phyloP scores from a whole-genome alignment of 495 filamentous ascomycete species.

The Filosporella fistucella region DNA sequence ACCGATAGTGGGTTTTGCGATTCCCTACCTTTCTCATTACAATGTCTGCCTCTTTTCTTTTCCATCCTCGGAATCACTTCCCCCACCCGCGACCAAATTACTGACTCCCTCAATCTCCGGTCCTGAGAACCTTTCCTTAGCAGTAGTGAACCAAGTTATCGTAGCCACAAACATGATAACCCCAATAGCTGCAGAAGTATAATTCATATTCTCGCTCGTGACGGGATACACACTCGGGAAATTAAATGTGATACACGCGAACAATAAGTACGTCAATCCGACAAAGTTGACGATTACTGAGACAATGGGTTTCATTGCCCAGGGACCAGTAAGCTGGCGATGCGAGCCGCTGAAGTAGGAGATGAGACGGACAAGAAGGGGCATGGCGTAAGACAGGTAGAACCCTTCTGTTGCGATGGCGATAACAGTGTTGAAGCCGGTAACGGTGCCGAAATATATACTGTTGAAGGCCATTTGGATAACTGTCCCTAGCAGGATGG shows the following conservation, averaged over 20 bases:
- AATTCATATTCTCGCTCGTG: constrained; percentile 51
- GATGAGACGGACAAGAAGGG: constrained; percentile 45
- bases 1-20: no score
- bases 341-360: constrained; percentile 41
- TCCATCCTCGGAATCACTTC: neutral
- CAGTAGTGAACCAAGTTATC: constrained; percentile 50
- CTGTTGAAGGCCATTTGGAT: constrained; percentile 52
- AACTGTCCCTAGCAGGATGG: constrained; percentile 43
- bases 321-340: constrained; percentile 31
- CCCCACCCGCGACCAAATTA: neutral
- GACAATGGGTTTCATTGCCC: constrained; percentile 23
- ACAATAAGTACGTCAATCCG: constrained; percentile 48
- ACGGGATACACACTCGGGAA: constrained; percentile 49
- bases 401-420: constrained; percentile 54
- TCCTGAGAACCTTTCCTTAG: constrained; percentile 45
- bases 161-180: constrained; percentile 45
- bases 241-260: constrained; percentile 53
- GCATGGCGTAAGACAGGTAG: constrained; percentile 56
- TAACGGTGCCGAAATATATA: constrained; percentile 54
- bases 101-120: constrained; percentile 25
- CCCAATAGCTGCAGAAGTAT: constrained; percentile 52
- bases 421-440: constrained; percentile 53
- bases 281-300: constrained; percentile 35
- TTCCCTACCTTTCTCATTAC: no score
- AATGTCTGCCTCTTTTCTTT: no score